These are phyloP conservation scores for Ceratobasidium sp. DNA, from an alignment of 1,284 basidiomycete genomes.

Conservation along the genomic window DNA sequence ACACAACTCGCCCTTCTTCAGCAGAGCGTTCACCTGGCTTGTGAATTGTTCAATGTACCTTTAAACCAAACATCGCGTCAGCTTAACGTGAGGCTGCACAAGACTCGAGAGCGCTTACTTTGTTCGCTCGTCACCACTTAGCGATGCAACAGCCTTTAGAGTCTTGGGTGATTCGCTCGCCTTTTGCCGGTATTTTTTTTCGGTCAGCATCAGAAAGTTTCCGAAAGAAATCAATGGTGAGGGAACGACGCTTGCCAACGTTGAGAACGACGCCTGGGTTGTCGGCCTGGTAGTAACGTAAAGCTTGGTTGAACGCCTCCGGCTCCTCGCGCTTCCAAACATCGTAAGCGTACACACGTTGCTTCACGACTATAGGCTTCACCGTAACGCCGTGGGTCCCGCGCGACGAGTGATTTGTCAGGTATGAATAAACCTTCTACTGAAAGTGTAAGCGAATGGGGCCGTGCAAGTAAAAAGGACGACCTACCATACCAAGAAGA, in stretches of 20 bases:
- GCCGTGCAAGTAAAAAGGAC: neutral
- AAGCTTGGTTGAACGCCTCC: neutral
- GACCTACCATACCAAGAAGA: neutral
- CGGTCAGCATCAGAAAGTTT: neutral
- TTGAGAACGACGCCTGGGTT: slow-evolving; percentile 2
- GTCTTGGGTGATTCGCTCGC: neutral
- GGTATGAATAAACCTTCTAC: neutral
- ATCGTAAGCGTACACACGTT: neutral
- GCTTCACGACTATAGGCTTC: neutral
- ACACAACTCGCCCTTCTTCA: neutral
- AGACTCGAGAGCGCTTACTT: neutral
- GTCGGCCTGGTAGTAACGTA: neutral
- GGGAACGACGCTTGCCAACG: slow-evolving; percentile 4
- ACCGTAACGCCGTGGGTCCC: neutral
- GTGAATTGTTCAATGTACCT: neutral
- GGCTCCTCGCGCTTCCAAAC: neutral
- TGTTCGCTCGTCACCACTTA: neutral
- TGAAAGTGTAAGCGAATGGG: neutral
- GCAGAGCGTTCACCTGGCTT: neutral
- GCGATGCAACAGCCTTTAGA: neutral
- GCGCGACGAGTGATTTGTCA: slow-evolving; percentile 4
- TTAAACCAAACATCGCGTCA: no score
- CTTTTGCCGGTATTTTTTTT: neutral
- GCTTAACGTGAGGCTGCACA: no score
- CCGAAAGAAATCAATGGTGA: neutral